Percentiles rank a stretch among this genome's conserved stretches.
Conservation (phyloP, 345 rosid species). For the Syzygium jambos region DNA sequence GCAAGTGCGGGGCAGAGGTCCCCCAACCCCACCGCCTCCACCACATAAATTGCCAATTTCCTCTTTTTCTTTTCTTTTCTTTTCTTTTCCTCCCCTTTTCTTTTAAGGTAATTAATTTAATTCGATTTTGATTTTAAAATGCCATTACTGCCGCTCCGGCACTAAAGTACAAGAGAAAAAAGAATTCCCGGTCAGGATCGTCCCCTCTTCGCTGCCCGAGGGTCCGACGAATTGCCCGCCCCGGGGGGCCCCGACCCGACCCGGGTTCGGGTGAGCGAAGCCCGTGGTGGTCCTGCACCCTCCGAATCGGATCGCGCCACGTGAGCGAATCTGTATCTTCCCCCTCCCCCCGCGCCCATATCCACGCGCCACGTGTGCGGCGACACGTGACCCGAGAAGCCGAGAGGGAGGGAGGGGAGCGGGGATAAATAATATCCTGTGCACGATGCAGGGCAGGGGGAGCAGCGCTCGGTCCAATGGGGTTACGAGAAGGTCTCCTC, state of each 20-base stretch:
- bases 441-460: constrained; percentile 6
- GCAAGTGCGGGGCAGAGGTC: background rate
- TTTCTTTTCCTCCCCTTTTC: too few species aligned
- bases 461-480: background rate
- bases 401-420: background rate
- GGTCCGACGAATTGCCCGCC: background rate
- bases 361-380: constrained; percentile 4
- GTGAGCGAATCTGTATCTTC: constrained; percentile 18
- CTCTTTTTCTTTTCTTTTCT: background rate
- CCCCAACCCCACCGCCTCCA: background rate
- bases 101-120: too few species aligned
- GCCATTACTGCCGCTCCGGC: background rate
- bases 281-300: constrained; percentile 8
- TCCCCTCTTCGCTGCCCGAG: background rate
- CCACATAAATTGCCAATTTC: background rate
- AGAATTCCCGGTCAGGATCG: background rate
- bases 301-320: constrained; percentile 3
- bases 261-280: background rate
- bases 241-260: background rate
- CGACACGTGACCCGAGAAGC: constrained; percentile 1
- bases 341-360: too few species aligned
- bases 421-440: background rate
- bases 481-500: background rate
- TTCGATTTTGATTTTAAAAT: background rate
- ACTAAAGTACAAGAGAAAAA: background rate